Percentiles rank a stretch among this genome's conserved stretches.
Conservation (phyloP, 2,329 filamentous ascomycete species). For the Cercospora brassicicola region DNA sequence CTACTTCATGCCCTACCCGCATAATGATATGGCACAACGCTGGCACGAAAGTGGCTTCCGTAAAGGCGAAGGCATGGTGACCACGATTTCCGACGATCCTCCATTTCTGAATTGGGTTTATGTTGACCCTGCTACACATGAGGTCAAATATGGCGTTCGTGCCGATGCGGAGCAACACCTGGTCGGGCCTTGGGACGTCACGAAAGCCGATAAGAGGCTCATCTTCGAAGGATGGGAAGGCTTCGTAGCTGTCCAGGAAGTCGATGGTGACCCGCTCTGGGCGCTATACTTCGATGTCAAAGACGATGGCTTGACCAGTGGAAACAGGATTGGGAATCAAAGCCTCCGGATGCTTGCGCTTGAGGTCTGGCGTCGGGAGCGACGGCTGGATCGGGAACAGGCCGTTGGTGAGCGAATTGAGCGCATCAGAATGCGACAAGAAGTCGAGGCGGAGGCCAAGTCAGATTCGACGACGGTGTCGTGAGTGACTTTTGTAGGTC, state of each 20-base stretch:
- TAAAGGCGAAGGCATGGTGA: conserved; percentile 48
- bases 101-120: conserved; percentile 70
- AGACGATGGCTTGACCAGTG: conserved; percentile 46
- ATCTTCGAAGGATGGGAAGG: conserved; percentile 58
- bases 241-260: conserved; percentile 58
- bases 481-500: conserved; percentile 1
- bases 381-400: conserved; percentile 27
- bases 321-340: conserved; percentile 29
- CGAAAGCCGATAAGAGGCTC: conserved; percentile 60
- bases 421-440: conserved; percentile 24
- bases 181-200: conserved; percentile 82
- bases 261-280: conserved; percentile 45
- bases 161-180: conserved; percentile 67
- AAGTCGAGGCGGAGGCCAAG: conserved; percentile 9
- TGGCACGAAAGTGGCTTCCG: conserved; percentile 38
- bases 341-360: conserved; percentile 37
- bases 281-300: conserved; percentile 53
- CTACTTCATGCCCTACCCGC: conserved; percentile 49
- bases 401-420: conserved; percentile 34
- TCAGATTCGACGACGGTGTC: conserved; percentile 18
- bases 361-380: conserved; percentile 37
- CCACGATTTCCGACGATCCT: conserved; percentile 52
- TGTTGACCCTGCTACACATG: conserved; percentile 53
- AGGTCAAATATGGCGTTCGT: conserved; percentile 58
- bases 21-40: conserved; percentile 43